These are phyloP conservation scores for Cercospora brassicicola DNA, from an alignment of 2,329 filamentous ascomycete genomes.

Conservation along the genomic window DNA sequence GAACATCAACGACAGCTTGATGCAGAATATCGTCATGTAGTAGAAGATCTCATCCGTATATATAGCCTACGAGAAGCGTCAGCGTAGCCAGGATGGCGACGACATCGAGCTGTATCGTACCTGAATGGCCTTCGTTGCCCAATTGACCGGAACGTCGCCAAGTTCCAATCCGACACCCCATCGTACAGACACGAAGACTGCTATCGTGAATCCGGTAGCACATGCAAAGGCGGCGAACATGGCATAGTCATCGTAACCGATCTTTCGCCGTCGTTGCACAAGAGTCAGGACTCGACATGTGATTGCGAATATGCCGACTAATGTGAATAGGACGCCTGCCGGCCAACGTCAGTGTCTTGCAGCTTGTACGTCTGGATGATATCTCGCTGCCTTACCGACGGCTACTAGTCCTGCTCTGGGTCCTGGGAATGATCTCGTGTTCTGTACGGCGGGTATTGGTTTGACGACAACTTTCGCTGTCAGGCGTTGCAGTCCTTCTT, in stretches of 20 bases:
- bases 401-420: slow-evolving; percentile 16
- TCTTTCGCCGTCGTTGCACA: slow-evolving; percentile 20
- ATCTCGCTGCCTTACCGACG: slow-evolving; percentile 7
- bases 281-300: slow-evolving; percentile 24
- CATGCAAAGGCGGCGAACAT: slow-evolving; percentile 27
- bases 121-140: slow-evolving; percentile 26
- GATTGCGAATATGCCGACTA: slow-evolving; percentile 25
- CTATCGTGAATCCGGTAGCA: slow-evolving; percentile 24
- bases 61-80: slow-evolving; percentile 23
- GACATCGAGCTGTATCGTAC: slow-evolving; percentile 5
- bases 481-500: not conserved
- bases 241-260: slow-evolving; percentile 28
- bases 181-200: slow-evolving; percentile 24
- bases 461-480: slow-evolving; percentile 9
- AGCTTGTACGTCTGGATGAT: not conserved
- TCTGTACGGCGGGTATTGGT: slow-evolving; percentile 11
- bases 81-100: not conserved
- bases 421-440: slow-evolving; percentile 11
- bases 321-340: slow-evolving; percentile 22
- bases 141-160: slow-evolving; percentile 20
- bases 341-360: not conserved
- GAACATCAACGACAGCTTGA: slow-evolving; percentile 44
- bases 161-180: slow-evolving; percentile 29
- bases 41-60: slow-evolving; percentile 41
- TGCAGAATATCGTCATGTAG: slow-evolving; percentile 43